Evolutionary conservation across 345 rosid genomes (phyloP).

Genomic region (Gossypium rotundifolium): DNA sequence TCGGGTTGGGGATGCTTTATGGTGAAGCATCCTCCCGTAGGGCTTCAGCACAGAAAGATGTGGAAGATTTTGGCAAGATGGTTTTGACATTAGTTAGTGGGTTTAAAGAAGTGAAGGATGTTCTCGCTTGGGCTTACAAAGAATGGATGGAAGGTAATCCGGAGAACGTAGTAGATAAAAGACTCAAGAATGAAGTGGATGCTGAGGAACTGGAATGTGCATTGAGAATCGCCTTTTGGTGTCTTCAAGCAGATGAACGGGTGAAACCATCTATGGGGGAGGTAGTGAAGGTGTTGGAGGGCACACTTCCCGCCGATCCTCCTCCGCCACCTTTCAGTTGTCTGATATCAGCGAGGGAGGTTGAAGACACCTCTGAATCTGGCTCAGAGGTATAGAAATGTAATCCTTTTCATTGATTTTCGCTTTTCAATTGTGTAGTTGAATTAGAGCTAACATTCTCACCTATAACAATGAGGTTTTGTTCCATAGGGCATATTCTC

Average conservation of each 20-base stretch:
- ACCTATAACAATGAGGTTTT: background rate
- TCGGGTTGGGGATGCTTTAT: slow-evolving; percentile 33
- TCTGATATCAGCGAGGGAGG: slow-evolving; percentile 24
- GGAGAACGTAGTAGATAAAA: slow-evolving; percentile 41
- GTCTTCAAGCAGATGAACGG: slow-evolving; percentile 56
- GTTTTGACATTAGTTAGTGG: slow-evolving; percentile 48
- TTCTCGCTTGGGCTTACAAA: slow-evolving; percentile 40
- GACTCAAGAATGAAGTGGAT: slow-evolving; percentile 36
- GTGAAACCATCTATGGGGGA: slow-evolving; percentile 76
- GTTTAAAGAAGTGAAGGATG: slow-evolving; percentile 28
- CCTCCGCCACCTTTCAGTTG: slow-evolving; percentile 54
- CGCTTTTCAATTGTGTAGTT: slow-evolving; percentile 11
- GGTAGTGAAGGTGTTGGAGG: slow-evolving; percentile 78
- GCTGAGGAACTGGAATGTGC: slow-evolving; percentile 51
- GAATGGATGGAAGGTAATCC: slow-evolving; percentile 52
- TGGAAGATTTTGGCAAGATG: slow-evolving; percentile 63
- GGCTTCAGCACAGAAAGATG: slow-evolving; percentile 54
- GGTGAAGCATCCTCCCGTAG: slow-evolving; percentile 22
- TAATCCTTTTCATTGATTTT: background rate
- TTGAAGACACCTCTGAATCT: slow-evolving; percentile 34
- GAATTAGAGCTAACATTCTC: slow-evolving; percentile 21
- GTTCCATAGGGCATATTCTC: background rate
- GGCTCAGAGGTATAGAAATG: slow-evolving; percentile 21
- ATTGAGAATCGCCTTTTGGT: slow-evolving; percentile 72
- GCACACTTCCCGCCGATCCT: slow-evolving; percentile 63